Evolutionary conservation across 148 eudicot species (phyloP).

Genomic region (Amaranthus cruentus): DNA sequence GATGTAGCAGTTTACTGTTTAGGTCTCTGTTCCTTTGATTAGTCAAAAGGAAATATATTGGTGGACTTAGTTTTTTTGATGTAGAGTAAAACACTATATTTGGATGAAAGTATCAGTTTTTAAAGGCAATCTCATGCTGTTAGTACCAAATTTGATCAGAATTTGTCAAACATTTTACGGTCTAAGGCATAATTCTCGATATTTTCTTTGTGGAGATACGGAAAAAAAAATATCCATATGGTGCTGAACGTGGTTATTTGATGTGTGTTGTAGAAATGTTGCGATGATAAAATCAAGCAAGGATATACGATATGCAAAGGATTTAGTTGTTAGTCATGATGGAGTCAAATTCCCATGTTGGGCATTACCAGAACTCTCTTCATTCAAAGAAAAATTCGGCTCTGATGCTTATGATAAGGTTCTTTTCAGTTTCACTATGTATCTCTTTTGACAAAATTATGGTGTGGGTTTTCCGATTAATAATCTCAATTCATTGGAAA

Average conservation of each 20-base stretch:
- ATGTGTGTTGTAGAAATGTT: slow-evolving; percentile 42
- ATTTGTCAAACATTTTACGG: too few species aligned
- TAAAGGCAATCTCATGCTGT: too few species aligned
- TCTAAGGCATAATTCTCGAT: too few species aligned
- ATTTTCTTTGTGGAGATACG: too few species aligned
- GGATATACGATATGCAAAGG: slow-evolving; percentile 70
- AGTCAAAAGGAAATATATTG: too few species aligned
- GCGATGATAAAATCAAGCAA: slow-evolving; percentile 89
- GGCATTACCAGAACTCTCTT: slow-evolving; percentile 60
- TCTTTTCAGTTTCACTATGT: background rate
- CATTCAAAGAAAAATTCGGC: slow-evolving; percentile 55
- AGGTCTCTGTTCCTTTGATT: too few species aligned
- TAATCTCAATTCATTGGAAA: background rate
- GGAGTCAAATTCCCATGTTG: slow-evolving; percentile 83
- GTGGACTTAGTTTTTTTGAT: too few species aligned
- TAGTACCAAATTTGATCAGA: too few species aligned
- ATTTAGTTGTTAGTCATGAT: slow-evolving; percentile 90
- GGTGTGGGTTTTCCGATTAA: background rate
- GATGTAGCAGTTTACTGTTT: too few species aligned
- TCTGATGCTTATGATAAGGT: slow-evolving; percentile 67
- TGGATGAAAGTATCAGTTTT: too few species aligned
- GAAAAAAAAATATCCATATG: too few species aligned
- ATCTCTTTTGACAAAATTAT: background rate
- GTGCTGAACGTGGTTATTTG: background rate
- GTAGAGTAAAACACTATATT: too few species aligned